Evolutionary conservation across 306 rosid species (phyloP), one percentile per base, ranked within the genome.

Genomic region (cucumber (Cucumis sativus)): DNA sequence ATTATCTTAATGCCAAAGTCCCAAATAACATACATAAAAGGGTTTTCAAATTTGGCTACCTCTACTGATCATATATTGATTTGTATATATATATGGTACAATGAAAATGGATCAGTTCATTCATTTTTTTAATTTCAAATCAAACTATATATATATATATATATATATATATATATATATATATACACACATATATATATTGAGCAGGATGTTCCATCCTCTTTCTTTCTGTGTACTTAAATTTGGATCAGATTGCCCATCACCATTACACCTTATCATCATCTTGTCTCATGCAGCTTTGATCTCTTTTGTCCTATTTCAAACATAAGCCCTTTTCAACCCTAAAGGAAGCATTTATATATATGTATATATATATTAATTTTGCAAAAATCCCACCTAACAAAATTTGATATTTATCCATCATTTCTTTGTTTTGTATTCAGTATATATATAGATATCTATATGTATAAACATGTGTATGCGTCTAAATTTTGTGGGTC

Each of bases 231-330:
- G 15, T 71, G 60, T 69, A 47, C 8, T 23, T 33, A 33, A 33
- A 33, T 33, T 41, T 70, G 21, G 76, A 71, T 71, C 60, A 71
- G 76, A 71, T 47, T 25, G 76, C 61, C 76, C 76, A 72, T 72
- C 76, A 72, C 76, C 76, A 72, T 51, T 51, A 51, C 76, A 51
- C 57, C 76, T 72, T 72, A 72, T 72, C 76, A 72, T 72, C 76
- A 72, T 72, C 76, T 16, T 72, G 76, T 72, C 76, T 72, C 76
- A 49, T 49, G 76, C 76, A 21, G 5, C 76, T 51, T 51, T 51
- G 61, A 49, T 72, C 76, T 72, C 60, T 51, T 72, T 72, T 72
- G 76, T 72, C 76, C 25, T 72, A 72, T 49, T 72, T 49, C 60
- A 12, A 43, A 67, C 54, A n/a, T 5, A 18, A 10, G 9, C 74